phyloP scores from a whole-genome alignment of 352 stramenopile species.

The Phytopythium kandeliae region DNA sequence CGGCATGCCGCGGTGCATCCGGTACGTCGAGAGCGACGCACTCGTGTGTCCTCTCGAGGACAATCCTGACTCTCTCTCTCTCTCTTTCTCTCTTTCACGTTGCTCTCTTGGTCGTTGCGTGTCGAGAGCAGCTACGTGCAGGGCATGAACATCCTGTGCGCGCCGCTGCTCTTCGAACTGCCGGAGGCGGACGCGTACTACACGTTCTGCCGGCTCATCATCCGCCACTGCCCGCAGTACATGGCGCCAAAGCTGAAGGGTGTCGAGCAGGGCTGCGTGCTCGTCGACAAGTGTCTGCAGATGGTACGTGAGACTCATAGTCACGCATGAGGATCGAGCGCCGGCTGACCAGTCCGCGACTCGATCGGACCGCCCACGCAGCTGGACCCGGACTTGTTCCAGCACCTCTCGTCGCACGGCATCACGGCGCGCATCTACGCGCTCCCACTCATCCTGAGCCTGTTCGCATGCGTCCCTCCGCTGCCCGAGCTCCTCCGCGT shows the following conservation, averaged over 20 bases:
- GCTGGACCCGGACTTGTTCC: constrained; percentile 79
- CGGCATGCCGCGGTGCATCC: constrained; percentile 37
- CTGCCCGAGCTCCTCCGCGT: constrained; percentile 85
- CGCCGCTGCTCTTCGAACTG: constrained; percentile 90
- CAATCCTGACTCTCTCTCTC: too few relatives aligned
- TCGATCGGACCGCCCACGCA: constrained; percentile 5
- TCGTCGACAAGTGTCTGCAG: constrained; percentile 79
- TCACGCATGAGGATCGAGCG: not conserved
- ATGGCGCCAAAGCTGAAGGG: constrained; percentile 85
- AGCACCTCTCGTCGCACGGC: constrained; percentile 62
- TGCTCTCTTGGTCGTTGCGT: not conserved
- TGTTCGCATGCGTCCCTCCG: constrained; percentile 88
- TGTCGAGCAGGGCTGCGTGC: constrained; percentile 70
- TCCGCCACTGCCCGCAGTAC: constrained; percentile 86
- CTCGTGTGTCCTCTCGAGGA: too few relatives aligned
- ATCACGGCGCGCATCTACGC: constrained; percentile 86
- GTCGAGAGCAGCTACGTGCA: constrained; percentile 76
- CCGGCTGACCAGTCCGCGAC: too few relatives aligned
- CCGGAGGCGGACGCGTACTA: constrained; percentile 88
- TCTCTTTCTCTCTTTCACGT: not conserved
- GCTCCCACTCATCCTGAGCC: constrained; percentile 82
- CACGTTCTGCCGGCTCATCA: constrained; percentile 86
- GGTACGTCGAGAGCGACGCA: constrained; percentile 23
- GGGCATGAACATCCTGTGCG: constrained; percentile 90
- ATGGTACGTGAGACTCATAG: constrained; percentile 22